A percentile compares a stretch with the other conserved stretches of the same genome.
Conservation (phyloP, 176 grass and related monocot genomes). For the Musa troglodytarum region DNA sequence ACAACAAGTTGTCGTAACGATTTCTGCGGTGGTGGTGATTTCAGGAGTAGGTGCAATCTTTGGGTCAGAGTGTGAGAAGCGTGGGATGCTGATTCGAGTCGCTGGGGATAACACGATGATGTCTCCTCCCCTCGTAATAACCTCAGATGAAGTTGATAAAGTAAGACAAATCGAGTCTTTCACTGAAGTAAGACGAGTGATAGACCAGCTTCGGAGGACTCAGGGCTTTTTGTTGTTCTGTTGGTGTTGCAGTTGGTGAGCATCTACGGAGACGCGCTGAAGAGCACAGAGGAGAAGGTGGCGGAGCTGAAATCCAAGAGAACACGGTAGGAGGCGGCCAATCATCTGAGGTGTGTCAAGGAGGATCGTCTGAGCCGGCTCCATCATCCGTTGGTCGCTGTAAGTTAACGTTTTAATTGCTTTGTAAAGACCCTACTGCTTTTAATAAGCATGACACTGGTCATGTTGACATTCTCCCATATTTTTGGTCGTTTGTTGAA, state of each 20-base stretch:
- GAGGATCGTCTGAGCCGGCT: neutral
- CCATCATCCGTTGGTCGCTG: neutral
- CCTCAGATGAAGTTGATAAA: constrained; percentile 53
- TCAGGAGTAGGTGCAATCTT: constrained; percentile 89
- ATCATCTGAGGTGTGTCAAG: neutral
- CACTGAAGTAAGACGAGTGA: neutral
- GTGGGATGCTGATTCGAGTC: constrained; percentile 75
- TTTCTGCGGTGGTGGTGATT: constrained; percentile 12
- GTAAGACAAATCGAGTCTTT: constrained; percentile 28
- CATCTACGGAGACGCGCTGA: constrained; percentile 67
- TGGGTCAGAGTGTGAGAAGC: constrained; percentile 77
- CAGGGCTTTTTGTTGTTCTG: too few species aligned
- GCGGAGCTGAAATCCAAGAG: constrained; percentile 53
- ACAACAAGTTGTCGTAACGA: neutral
- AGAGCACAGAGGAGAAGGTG: constrained; percentile 61
- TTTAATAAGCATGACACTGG: too few species aligned
- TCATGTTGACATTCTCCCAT: too few species aligned
- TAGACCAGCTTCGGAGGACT: neutral
- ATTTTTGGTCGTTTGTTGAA: too few species aligned
- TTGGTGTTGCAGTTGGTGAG: constrained; percentile 50
- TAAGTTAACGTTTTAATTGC: too few species aligned
- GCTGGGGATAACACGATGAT: constrained; percentile 92
- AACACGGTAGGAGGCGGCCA: neutral
- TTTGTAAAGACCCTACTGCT: too few species aligned
- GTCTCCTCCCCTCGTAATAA: constrained; percentile 69